Base-by-base conservation (phyloP, 2,329 filamentous ascomycete species). In the Annulohypoxylon truncatum region DNA sequence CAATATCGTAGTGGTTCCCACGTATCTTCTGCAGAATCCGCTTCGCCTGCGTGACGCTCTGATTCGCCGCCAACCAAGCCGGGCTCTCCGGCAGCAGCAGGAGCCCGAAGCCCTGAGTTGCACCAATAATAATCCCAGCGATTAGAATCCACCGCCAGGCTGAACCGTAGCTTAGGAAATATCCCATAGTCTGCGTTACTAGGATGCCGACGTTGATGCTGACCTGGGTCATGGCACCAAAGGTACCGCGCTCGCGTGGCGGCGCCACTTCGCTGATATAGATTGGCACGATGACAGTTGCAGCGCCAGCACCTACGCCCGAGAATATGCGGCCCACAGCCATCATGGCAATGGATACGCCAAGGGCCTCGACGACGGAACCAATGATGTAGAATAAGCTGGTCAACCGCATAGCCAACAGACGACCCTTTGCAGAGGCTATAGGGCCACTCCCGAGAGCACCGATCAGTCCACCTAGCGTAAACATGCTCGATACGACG, bases 211-310 rank as follows among this genome's bases (percentile, higher is more conserved):
- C 82, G 75, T 98, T 98, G 82, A 94, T 94, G 79, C 94, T 94
- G 75, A 98, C 90, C 77, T 99, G 95, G 0, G 96, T 98, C 79
- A 96, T 91, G 59, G 87, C 85, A 10, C 89, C 89, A 75, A 97
- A 98, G 68, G 97, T 88, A 4, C 94, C 94, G 58, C 90, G 88
- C 70, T 90, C 87, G 13, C 84, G 81, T 0, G 88, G 88, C 3
- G 95, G 96, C 0, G 94, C 90, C 24, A 97, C 87, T 79, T 99
- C 96, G 47, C 93, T 94, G 72, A 99, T 93, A 82, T 97, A 99
- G 18, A 99, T 87, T 0, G 96, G 96, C 2, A 96, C 94, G 33
- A 97, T 92, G 18, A 99, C 96, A 2, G 96, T 95, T 1, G 94
- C 89, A 2, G 94, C 93, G 20, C 96, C 96, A 4, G 94, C 94